Evolutionary conservation across 2,329 filamentous ascomycete species (phyloP).

Genomic region (Aspergillus bombycis): DNA sequence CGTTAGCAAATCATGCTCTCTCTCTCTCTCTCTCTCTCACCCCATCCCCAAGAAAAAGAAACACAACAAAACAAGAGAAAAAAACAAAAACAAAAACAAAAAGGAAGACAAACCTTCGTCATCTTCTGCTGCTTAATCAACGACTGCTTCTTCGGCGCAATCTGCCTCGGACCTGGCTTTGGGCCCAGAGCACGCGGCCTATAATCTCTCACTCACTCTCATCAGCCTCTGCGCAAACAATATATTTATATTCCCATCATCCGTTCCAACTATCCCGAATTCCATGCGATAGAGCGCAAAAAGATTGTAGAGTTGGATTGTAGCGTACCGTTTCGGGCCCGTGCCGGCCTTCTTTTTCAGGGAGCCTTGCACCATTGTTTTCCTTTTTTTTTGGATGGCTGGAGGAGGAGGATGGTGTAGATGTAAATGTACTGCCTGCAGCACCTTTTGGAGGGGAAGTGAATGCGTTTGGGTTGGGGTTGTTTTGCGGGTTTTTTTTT

Average conservation of each 20-base stretch:
- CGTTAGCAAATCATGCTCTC: not conserved
- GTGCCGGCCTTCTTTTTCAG: constrained; percentile 50
- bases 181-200: constrained; percentile 9
- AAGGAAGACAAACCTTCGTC: constrained; percentile 55
- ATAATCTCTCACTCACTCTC: no score
- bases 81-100: constrained; percentile 2
- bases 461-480: not conserved
- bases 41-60: no score
- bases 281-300: no score
- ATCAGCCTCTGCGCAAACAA: no score
- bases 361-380: constrained; percentile 26
- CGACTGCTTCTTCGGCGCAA: constrained; percentile 67
- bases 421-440: constrained; percentile 17
- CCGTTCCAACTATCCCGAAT: no score
- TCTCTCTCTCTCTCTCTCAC: no score
- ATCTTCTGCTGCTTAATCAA: constrained; percentile 65
- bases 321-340: constrained; percentile 40
- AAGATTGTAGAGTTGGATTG: no score
- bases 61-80: no score
- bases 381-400: not conserved
- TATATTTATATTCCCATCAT: no score
- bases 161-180: constrained; percentile 57
- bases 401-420: no score
- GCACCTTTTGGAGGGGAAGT: not conserved
- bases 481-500: not conserved